Evolutionary conservation across 169 alveolate species (phyloP).

Genomic region (Theileria luwenshuni): DNA sequence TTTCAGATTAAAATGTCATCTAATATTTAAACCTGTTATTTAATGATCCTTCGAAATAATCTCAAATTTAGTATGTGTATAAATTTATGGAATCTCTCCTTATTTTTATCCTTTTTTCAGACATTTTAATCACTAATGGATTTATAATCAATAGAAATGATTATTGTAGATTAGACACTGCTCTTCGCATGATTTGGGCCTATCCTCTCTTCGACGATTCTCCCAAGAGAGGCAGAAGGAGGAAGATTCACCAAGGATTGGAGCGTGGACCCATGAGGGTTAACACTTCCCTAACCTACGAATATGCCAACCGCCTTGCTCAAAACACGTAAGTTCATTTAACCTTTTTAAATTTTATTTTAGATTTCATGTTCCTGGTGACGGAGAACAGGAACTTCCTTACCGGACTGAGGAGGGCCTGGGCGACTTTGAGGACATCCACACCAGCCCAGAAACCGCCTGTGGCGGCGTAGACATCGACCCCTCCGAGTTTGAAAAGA

Average conservation of each 20-base stretch:
- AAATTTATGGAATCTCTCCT: slow-evolving; percentile 4
- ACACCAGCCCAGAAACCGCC: slow-evolving; percentile 70
- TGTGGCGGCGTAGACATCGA: slow-evolving; percentile 75
- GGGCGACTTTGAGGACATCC: slow-evolving; percentile 70
- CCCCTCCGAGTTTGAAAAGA: slow-evolving; percentile 64
- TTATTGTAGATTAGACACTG: not conserved
- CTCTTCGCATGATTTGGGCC: slow-evolving; percentile 67
- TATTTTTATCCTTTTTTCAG: not conserved
- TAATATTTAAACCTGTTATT: not conserved
- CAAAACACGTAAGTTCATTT: slow-evolving; percentile 49
- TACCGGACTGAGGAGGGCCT: slow-evolving; percentile 66
- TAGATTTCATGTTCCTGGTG: slow-evolving; percentile 54
- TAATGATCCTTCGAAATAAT: not conserved
- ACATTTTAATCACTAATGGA: not conserved
- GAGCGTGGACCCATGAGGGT: slow-evolving; percentile 68
- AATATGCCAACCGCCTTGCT: slow-evolving; percentile 70
- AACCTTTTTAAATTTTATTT: not conserved
- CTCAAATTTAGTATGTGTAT: not conserved
- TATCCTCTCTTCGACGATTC: slow-evolving; percentile 70
- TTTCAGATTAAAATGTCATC: not conserved
- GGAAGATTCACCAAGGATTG: slow-evolving; percentile 63
- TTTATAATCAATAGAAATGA: not conserved
- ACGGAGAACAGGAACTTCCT: slow-evolving; percentile 43
- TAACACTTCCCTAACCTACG: slow-evolving; percentile 59
- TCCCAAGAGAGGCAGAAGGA: slow-evolving; percentile 56